Base-by-base conservation (phyloP, 2,329 filamentous ascomycete species). In the Fonsecaea nubica region DNA sequence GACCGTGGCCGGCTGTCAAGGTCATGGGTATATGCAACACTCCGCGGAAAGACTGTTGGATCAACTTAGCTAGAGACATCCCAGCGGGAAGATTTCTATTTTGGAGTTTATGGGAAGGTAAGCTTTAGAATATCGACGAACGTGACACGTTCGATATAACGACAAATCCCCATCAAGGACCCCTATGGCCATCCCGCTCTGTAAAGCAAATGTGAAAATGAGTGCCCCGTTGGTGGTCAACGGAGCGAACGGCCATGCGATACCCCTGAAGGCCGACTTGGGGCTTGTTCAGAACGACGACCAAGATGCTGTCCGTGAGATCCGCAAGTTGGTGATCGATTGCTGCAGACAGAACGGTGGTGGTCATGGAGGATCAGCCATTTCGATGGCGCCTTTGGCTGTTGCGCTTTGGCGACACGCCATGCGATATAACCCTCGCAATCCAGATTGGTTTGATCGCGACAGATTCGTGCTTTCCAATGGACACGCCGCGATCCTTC, bases 401-500 rank as follows among this genome's bases (percentile, higher is more conserved):
- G 78, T 88, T 18, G 83, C 86, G 0, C 75, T 88, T 2, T 89
- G 83, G 81, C 88, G 87, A 70, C 87, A 89, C 72, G 72, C 36
- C 10, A 38, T 57, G 33, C 18, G 18, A 40, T 57, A 57, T 15
- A 81, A 83, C 2, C 86, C 86, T 0, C 76, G 77, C 13, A 83
- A 83, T 56, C 82, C 84, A 4, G 72, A 80, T 42, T 89, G 79
- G 75, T 89, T 89, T 78, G 86, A 89, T 74, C 80, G 86, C 53
- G 86, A 89, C 70, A 83, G 86, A n/a, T 88, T 89, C 70, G 83
- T 89, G 6, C 79, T 89, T 12, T 88, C 85, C 32, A 89, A 88
- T 69, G 86, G 77, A 18, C 62, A 64, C 33, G 33, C 42, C 9
- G 54, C 38, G 13, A 53, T 64, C 30, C 58, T 64, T 63, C 75